Evolutionary conservation across 805 yeast genomes (phyloP), one percentile per base, ranked within the genome.

Genomic region (Maudiozyma turicensis): DNA sequence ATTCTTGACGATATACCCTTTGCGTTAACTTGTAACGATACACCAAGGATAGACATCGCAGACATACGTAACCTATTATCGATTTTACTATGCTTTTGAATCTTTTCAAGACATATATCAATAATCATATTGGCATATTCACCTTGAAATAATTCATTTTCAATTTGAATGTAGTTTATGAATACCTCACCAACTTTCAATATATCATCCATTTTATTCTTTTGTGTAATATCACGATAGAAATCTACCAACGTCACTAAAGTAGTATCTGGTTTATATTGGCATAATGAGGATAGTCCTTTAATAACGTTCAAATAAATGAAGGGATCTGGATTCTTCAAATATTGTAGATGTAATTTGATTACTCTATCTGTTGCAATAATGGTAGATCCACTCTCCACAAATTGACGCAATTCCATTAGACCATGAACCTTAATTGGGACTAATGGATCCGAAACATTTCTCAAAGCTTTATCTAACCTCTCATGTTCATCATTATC

Each of bases 361-460:
- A 86, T 64, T 0, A 77, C 91, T 47, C 77, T 75, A 3, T 75
- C 77, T 8, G 76, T 45, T 0, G 75, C 59, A 11, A 86, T 61
- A 0, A 77, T 79, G 1, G 70, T 61, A n/a, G 86, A 77, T 35
- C 71, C 71, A 32, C 63, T 66, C 40, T 68, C 72, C 6, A 79
- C 71, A 41, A 88, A 69, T 49, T 75, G 72, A 31, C 87, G 71
- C 32, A 91, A 64, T 28, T 81, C 64, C 53, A 76, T 77, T 8
- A 93, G 67, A 0, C 98, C 98, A 64, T 86, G 89, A 0, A 95
- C 98, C 48, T 89, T 72, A 2, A 91, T 77, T 0, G 98, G 96
- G 3, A 86, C 82, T 41, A 84, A 67, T 0, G 90, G 85, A 64
- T 90, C 96, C 49, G 80, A 80, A 41, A 93, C 64, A 51, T 81